Evolutionary conservation across 1,284 basidiomycete genomes (phyloP).

Genomic region (Baeospora myosura): DNA sequence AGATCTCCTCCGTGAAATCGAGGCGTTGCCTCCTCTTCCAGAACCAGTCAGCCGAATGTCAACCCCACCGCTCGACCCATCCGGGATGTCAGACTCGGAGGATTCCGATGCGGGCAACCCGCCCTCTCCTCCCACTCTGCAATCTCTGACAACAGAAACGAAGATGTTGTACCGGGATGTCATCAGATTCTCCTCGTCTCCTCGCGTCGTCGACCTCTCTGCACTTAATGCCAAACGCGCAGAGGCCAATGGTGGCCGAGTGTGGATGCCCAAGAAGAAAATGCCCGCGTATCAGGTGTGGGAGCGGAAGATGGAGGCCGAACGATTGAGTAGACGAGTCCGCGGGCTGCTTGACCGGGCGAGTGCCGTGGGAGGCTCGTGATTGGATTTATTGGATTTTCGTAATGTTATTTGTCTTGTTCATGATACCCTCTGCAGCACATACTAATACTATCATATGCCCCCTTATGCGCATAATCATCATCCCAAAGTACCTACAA

Average conservation of each 20-base stretch:
- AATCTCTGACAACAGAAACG: constrained; percentile 69
- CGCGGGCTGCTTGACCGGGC: constrained; percentile 63
- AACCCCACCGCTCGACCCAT: constrained; percentile 58
- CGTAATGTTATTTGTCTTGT: no score
- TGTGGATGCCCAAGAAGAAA: constrained; percentile 72
- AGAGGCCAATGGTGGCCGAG: constrained; percentile 32
- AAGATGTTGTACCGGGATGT: constrained; percentile 80
- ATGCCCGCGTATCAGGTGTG: constrained; percentile 74
- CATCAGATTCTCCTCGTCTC: constrained; percentile 71
- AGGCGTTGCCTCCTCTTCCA: constrained; percentile 60
- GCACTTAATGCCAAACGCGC: constrained; percentile 43
- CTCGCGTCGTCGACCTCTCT: constrained; percentile 78
- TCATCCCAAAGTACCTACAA: no score
- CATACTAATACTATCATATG: no score
- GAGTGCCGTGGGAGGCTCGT: constrained; percentile 21
- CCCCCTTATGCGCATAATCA: no score
- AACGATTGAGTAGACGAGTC: constrained; percentile 60
- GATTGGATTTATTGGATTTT: constrained; percentile 8
- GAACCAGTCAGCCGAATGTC: constrained; percentile 36
- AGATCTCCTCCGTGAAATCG: constrained; percentile 78
- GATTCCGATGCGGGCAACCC: constrained; percentile 36
- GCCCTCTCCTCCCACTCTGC: constrained; percentile 45
- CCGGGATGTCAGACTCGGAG: constrained; percentile 53
- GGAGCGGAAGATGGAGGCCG: constrained; percentile 69
- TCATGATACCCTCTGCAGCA: no score